Percentiles rank a stretch among this genome's conserved stretches.
phyloP scores from a whole-genome alignment of 306 rosid genomes.

The Castanea sativa region DNA sequence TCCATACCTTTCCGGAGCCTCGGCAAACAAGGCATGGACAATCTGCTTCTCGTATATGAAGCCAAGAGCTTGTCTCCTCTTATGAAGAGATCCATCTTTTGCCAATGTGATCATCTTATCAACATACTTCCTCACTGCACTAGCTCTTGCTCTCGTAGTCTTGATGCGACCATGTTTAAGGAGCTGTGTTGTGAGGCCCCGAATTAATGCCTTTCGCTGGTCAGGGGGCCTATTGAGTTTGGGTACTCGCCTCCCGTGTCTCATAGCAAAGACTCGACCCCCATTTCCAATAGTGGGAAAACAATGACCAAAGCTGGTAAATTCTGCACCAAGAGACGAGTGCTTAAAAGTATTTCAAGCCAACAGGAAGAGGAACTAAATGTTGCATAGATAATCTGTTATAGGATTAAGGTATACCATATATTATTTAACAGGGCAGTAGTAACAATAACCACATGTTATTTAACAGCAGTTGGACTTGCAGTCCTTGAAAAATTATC shows the following conservation, averaged over 20 bases:
- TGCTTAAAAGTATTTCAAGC: conserved; percentile 7
- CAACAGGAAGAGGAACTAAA: conserved; percentile 5
- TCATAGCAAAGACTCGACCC: conserved; percentile 75
- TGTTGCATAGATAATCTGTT: conserved; percentile 6
- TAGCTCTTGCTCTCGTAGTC: conserved; percentile 94
- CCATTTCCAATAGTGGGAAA: conserved; percentile 65
- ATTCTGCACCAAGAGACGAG: conserved; percentile 43
- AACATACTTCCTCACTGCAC: conserved; percentile 85
- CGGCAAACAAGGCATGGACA: conserved; percentile 93
- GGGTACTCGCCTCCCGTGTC: conserved; percentile 88
- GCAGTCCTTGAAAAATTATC: neutral
- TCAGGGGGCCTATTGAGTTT: conserved; percentile 96
- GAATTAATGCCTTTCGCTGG: conserved; percentile 81
- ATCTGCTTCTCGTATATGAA: conserved; percentile 92
- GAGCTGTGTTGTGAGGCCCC: conserved; percentile 94
- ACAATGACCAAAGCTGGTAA: conserved; percentile 37
- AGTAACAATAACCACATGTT: neutral
- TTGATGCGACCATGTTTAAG: conserved; percentile 92
- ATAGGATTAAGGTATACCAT: neutral
- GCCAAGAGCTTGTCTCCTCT: conserved; percentile 97
- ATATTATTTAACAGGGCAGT: neutral
- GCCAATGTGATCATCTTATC: conserved; percentile 97
- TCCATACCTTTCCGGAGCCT: conserved; percentile 84
- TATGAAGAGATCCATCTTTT: conserved; percentile 89
- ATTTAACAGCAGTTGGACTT: neutral